Conservation (phyloP, 75 land plant species). For the Isoetes taiwanensis region DNA sequence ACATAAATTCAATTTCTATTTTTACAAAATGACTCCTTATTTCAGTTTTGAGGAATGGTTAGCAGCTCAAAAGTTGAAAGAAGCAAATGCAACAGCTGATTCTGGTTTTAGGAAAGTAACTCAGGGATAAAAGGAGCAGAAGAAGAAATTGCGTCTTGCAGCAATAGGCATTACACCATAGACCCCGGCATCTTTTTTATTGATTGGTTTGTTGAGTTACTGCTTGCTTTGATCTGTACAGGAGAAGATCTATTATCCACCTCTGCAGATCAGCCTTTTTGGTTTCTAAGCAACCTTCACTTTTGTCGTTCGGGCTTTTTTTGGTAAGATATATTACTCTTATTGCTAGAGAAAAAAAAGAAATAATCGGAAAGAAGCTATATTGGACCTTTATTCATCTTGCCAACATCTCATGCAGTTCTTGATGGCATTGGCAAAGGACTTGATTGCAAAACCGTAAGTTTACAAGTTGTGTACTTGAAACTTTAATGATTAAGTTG, state of each 20-base stretch:
- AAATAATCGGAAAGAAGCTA: no score
- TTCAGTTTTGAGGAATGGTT: not conserved
- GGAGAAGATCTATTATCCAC: conserved; percentile 1
- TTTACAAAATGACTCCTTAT: no score
- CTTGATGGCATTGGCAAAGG: conserved; percentile 6
- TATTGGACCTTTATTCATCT: no score
- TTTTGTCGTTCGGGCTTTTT: not conserved
- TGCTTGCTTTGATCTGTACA: not conserved
- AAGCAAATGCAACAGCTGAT: not conserved
- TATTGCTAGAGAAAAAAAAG: no score
- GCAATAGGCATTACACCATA: not conserved
- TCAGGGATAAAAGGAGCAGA: not conserved
- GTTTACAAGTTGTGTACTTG: no score
- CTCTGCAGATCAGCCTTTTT: not conserved
- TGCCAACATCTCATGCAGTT: no score
- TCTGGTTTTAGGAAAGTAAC: not conserved
- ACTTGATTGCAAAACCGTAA: conserved; percentile 6
- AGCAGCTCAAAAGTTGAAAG: not conserved
- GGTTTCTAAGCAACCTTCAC: conserved; percentile 5
- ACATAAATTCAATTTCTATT: no score
- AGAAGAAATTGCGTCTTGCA: not conserved
- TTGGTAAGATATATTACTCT: no score
- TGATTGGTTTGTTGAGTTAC: not conserved
- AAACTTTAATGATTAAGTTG: no score
- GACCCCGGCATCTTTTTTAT: not conserved